Evolutionary conservation across 805 yeast species (phyloP), one percentile per base, ranked within the genome.

Genomic region (Ascoidea asiatica): DNA sequence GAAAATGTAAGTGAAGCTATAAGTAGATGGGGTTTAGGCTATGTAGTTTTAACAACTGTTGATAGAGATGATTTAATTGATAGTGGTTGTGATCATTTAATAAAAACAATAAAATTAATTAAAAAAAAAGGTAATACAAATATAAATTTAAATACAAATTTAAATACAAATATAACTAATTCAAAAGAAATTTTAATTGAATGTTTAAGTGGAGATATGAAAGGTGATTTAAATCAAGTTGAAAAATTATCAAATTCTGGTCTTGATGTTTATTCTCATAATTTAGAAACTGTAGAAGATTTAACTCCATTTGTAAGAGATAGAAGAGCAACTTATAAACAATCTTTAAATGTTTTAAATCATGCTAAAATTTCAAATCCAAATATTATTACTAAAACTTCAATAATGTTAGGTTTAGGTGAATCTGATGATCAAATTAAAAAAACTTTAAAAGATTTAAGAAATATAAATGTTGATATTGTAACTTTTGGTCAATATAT

Each of bases 401-500:
- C 97, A 1, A 54, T 92, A 46, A 92, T 92, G 99, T 73, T 92
- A 42, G 99, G 99, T 5, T 75, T 92, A 47, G 98, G 99, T 38
- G 99, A 92, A 62, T 77, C 89, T 1, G 97, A 92, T 56, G 95
- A 81, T 44, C 97, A 92, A 63, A 61, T 92, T 11, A 59, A 79
- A 58, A 79, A 77, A 51, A 80, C 97, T 0, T 60, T 92, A 55
- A 69, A 62, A 49, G 95, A 86, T 59, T 67, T 94, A 52, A 75
- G 97, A 50, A 77, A 65, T 18, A 73, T 81, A 39, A 66, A 72
- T 6, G 92, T 95, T 61, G 97, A 92, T 57, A 95, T 92, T 42
- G 96, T 92, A 17, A 92, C 99, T 0, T 92, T 92, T 64, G 99
- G 99, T 36, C 99, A 92, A 65, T 92, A 92, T 63, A 92, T 92